phyloP scores from a whole-genome alignment of 2,329 filamentous ascomycete species.

The Trichophyton benhamiae region DNA sequence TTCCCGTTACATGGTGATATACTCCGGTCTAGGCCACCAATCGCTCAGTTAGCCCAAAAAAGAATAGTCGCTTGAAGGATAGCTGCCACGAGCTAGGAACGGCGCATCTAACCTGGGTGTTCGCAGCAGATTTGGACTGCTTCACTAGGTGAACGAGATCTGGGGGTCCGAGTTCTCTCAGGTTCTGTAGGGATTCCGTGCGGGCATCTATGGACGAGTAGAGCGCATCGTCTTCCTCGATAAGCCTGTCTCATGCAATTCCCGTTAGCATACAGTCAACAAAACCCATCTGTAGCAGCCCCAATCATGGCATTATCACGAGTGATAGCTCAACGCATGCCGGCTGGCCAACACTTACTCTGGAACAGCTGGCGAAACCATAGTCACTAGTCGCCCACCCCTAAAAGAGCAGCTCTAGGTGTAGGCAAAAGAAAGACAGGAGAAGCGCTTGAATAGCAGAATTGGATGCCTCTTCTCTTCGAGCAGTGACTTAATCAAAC shows the following conservation, averaged over 20 bases:
- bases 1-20: constrained; percentile 94
- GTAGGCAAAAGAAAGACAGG: neutral
- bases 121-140: constrained; percentile 47
- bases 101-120: constrained; percentile 39
- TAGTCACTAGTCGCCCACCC: constrained; percentile 20
- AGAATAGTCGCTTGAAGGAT: neutral
- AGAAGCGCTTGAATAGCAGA: neutral
- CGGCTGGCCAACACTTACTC: constrained; percentile 44
- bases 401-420: neutral
- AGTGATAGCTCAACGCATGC: neutral
- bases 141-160: constrained; percentile 94
- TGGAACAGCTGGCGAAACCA: constrained; percentile 63
- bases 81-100: neutral
- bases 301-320: no score
- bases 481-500: neutral
- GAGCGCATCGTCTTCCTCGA: constrained; percentile 72
- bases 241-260: constrained; percentile 50
- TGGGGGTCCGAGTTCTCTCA: constrained; percentile 88
- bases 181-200: constrained; percentile 70
- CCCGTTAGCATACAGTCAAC: neutral
- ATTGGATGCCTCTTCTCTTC: neutral
- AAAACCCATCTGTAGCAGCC: neutral
- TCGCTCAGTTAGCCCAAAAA: neutral
- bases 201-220: constrained; percentile 76
- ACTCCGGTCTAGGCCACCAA: constrained; percentile 56